Conservation (phyloP, 83 land plant species). For the Thuja plicata region DNA sequence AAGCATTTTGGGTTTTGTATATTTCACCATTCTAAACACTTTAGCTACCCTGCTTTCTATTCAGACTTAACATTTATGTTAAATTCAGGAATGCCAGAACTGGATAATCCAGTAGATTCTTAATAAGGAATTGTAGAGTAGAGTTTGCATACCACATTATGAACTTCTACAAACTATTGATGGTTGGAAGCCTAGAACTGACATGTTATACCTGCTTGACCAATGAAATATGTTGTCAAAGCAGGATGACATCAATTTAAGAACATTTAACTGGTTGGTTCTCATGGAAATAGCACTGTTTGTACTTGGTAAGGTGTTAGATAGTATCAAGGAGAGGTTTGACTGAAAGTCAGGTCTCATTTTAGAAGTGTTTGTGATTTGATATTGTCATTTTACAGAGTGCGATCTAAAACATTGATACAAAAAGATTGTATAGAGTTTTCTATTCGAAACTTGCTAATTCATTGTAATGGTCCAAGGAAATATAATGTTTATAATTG, state of each 20-base stretch:
- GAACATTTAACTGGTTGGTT: background rate
- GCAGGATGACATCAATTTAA: background rate
- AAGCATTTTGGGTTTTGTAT: background rate
- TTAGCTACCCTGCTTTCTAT: background rate
- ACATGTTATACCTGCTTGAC: too few relatives aligned
- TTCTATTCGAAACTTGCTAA: too few relatives aligned
- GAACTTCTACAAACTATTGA: background rate
- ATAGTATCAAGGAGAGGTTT: background rate
- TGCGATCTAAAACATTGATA: too few relatives aligned
- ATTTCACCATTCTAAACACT: background rate
- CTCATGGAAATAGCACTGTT: background rate
- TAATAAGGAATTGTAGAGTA: background rate
- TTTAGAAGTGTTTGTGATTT: background rate
- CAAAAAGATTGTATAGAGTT: too few relatives aligned
- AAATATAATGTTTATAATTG: background rate
- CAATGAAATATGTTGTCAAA: too few relatives aligned
- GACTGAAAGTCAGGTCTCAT: background rate
- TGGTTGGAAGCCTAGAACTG: background rate
- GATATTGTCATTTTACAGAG: too few relatives aligned
- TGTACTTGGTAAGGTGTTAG: background rate
- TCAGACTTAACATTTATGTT: background rate
- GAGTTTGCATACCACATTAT: background rate
- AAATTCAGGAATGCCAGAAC: background rate
- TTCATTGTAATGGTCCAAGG: too few relatives aligned
- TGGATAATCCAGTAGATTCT: background rate